A percentile compares a stretch with the other conserved stretches of the same genome.
phyloP scores from a whole-genome alignment of 75 land plant genomes.

The Adiantum capillusveneris region DNA sequence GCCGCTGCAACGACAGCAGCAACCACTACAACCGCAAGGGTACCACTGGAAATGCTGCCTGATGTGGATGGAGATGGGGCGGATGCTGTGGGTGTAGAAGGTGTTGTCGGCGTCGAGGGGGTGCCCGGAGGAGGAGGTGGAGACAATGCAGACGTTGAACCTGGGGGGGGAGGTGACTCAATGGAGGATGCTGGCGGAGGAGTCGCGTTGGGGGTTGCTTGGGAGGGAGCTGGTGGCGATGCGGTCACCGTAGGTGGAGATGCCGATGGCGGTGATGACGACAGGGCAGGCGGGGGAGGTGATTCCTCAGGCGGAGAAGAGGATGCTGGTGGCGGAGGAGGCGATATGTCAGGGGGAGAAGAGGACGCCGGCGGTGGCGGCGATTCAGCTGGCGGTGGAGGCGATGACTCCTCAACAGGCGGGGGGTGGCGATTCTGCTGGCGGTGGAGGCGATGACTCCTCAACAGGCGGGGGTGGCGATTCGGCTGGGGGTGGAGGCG shows the following conservation, averaged over 20 bases:
- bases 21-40: constrained; percentile 2
- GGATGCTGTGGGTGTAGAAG: constrained; percentile 12
- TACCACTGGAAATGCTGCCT: constrained; percentile 1
- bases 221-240: constrained; percentile 4
- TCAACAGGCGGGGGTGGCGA: constrained; percentile 4
- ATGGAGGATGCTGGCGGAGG: constrained; percentile 18
- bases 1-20: constrained; percentile 17
- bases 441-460: constrained; percentile 11
- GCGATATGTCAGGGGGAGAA: constrained; percentile 29
- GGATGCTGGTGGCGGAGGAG: constrained; percentile 12
- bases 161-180: constrained; percentile 12
- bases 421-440: constrained; percentile 5
- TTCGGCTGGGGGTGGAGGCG: constrained; percentile 14
- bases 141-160: constrained; percentile 3
- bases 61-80: constrained; percentile 13
- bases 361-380: constrained; percentile 25
- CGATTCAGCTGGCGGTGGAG: constrained; percentile 11
- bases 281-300: constrained; percentile 9
- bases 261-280: constrained; percentile 10
- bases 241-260: constrained; percentile 9
- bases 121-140: constrained; percentile 15
- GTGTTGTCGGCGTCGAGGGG: constrained; percentile 13
- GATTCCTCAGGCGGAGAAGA: constrained; percentile 29
- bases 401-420: constrained; percentile 8
- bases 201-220: constrained; percentile 16